A percentile compares a stretch with the other conserved stretches of the same genome.
These are phyloP conservation scores for Ganoderma resinaceum DNA, from an alignment of 1,284 basidiomycete genomes.

Conservation along the genomic window DNA sequence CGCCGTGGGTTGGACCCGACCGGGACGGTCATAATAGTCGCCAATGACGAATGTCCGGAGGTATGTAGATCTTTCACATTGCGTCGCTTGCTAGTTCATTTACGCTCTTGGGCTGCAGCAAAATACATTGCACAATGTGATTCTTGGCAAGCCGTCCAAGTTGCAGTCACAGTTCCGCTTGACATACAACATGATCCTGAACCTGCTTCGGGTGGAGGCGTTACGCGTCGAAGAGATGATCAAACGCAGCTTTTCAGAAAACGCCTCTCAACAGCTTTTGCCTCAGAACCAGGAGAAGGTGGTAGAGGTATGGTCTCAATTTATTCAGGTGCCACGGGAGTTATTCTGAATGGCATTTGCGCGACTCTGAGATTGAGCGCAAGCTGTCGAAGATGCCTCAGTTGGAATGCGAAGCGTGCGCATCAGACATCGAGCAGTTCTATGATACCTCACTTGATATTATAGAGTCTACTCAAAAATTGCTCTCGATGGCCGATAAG, in stretches of 20 bases:
- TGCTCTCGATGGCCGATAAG: slow-evolving; percentile 72
- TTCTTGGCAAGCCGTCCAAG: slow-evolving; percentile 91
- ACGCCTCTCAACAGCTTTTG: slow-evolving; percentile 90
- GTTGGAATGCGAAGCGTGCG: slow-evolving; percentile 75
- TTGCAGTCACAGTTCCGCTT: slow-evolving; percentile 97
- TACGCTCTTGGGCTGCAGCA: slow-evolving; percentile 54
- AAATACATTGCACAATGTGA: slow-evolving; percentile 84
- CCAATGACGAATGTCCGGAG: slow-evolving; percentile 87
- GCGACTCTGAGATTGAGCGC: slow-evolving; percentile 73
- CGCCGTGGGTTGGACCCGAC: slow-evolving; percentile 95
- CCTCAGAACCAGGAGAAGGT: slow-evolving; percentile 95
- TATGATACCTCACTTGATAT: slow-evolving; percentile 83
- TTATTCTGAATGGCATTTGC: background rate
- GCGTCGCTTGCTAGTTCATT: slow-evolving; percentile 14
- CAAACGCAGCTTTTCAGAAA: slow-evolving; percentile 98
- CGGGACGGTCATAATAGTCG: slow-evolving; percentile 94
- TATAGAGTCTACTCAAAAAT: slow-evolving; percentile 67
- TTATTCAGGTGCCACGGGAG: background rate
- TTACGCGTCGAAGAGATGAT: slow-evolving; percentile 99
- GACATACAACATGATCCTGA: slow-evolving; percentile 99
- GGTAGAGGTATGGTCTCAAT: slow-evolving; percentile 59
- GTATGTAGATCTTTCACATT: slow-evolving; percentile 49
- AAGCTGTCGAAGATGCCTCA: slow-evolving; percentile 70
- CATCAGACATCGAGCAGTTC: slow-evolving; percentile 73
- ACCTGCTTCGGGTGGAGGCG: slow-evolving; percentile 95